These are phyloP conservation scores for Phytophthora pisi DNA, from an alignment of 352 stramenopile species.

Conservation along the genomic window DNA sequence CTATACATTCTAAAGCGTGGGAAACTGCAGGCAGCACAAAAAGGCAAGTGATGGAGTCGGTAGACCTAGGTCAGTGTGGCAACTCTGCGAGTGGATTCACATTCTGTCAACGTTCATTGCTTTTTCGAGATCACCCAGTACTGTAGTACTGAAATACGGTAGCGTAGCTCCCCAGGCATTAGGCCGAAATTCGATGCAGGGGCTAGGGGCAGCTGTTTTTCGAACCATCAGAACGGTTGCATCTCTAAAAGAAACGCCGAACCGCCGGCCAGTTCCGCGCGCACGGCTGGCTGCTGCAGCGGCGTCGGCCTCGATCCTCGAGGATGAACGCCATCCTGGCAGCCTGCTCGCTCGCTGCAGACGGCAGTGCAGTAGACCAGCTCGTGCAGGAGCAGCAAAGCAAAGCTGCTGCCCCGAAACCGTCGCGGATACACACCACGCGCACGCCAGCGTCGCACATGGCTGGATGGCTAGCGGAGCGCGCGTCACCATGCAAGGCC, in stretches of 20 bases:
- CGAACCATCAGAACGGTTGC: constrained; percentile 25
- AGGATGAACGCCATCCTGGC: constrained; percentile 18
- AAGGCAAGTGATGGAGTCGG: background rate
- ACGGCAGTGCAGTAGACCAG: background rate
- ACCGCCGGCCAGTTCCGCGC: constrained; percentile 15
- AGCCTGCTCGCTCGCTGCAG: background rate
- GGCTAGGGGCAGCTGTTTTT: constrained; percentile 28
- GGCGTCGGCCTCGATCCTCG: background rate
- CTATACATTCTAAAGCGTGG: no score
- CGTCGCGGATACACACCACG: background rate
- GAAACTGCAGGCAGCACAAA: background rate
- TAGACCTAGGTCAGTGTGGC: background rate
- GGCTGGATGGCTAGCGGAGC: background rate
- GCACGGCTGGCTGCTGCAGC: background rate
- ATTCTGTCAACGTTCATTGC: background rate
- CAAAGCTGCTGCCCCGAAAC: background rate
- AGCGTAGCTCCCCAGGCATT: background rate
- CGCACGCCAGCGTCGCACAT: background rate
- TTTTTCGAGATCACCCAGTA: background rate
- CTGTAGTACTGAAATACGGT: background rate
- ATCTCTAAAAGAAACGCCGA: constrained; percentile 21
- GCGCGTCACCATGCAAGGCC: constrained; percentile 14
- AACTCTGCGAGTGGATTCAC: background rate
- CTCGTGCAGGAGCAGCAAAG: background rate
- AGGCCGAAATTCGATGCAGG: constrained; percentile 18